phyloP scores from a whole-genome alignment of 179 eudicot species.

The Vitellaria paradoxa region DNA sequence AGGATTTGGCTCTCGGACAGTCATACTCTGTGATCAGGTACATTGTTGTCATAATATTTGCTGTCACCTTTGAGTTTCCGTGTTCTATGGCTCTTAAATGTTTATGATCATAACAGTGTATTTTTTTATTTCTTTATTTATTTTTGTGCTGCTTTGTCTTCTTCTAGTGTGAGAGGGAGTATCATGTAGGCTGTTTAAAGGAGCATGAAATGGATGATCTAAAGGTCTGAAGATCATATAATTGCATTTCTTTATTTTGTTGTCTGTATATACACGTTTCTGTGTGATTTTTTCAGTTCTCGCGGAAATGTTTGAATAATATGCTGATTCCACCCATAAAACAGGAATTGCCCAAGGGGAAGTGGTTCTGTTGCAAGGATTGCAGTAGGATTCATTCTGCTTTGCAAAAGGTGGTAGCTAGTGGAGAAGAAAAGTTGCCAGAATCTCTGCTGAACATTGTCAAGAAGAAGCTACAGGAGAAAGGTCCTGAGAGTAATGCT shows the following conservation, averaged over 20 bases:
- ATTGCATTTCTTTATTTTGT: neutral
- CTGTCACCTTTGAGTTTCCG: slow-evolving; percentile 6
- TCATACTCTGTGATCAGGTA: slow-evolving; percentile 96
- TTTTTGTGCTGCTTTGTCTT: neutral
- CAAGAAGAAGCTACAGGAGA: slow-evolving; percentile 50
- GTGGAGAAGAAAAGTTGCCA: slow-evolving; percentile 59
- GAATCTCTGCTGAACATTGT: slow-evolving; percentile 48
- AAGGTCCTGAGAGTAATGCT: slow-evolving; percentile 27
- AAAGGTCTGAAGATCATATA: slow-evolving; percentile 37
- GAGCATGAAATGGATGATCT: slow-evolving; percentile 77
- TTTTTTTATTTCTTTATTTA: neutral
- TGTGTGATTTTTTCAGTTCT: neutral
- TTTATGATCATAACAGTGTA: neutral
- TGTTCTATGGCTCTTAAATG: neutral
- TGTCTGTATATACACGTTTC: neutral
- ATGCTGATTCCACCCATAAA: slow-evolving; percentile 17
- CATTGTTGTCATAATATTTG: neutral
- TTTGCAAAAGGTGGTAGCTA: slow-evolving; percentile 50
- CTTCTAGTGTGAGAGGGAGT: slow-evolving; percentile 88
- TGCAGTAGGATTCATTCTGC: slow-evolving; percentile 66
- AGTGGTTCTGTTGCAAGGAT: slow-evolving; percentile 80
- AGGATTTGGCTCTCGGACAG: slow-evolving; percentile 89
- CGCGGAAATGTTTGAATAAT: slow-evolving; percentile 18
- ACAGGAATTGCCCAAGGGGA: slow-evolving; percentile 89
- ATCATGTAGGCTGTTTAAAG: slow-evolving; percentile 91